Base-by-base conservation (phyloP, 441 rosid genomes). In the Gossypium davidsonii region DNA sequence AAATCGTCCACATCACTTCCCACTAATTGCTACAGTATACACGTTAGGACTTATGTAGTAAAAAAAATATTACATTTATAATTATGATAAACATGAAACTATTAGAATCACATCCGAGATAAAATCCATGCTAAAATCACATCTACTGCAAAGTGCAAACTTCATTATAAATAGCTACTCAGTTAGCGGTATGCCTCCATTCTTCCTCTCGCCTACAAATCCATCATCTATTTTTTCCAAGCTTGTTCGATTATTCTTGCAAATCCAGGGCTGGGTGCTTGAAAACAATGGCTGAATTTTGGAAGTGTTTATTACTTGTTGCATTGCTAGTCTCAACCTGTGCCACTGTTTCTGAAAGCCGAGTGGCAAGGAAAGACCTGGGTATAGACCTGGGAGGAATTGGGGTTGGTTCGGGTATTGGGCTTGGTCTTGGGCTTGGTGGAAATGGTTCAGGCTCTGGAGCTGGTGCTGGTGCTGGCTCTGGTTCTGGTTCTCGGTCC, bases 301-400 rank as follows among this genome's bases (percentile, higher is more conserved):
- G 79, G 39, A 78, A 74, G 76, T 70, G 83, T 73, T 64, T 88
- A 17, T 60, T 74, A 26, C 70, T 87, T 56, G 71, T 83, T 69
- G 80, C 80, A 53, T 77, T 88, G 71, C 55, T 86, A 52, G 76
- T 81, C 17, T 77, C 84, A 12, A 67, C 82, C 70, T 76, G 80
- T 4, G 72, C 72, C 52, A 61, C 74, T 77, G 72, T 82, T 31
- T 73, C 82, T 14, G 88, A 86, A 65, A 76, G 87, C 74, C 84
- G 86, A 26, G 84, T 84, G 18, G 89, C 89, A 12, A 81, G 88
- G 71, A 85, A 89, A 78, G 87, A 87, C 78, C 81, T 89, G 1
- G 92, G 93, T 11, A 8, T 89, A 56, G 88, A 88, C 80, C 80
- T 87, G 37, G 91, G 88, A 12, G 89, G 90, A 39, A 15, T 80